Base-by-base conservation (phyloP, 176 grass and related monocot genomes). In the Cymbopogon citratus region DNA sequence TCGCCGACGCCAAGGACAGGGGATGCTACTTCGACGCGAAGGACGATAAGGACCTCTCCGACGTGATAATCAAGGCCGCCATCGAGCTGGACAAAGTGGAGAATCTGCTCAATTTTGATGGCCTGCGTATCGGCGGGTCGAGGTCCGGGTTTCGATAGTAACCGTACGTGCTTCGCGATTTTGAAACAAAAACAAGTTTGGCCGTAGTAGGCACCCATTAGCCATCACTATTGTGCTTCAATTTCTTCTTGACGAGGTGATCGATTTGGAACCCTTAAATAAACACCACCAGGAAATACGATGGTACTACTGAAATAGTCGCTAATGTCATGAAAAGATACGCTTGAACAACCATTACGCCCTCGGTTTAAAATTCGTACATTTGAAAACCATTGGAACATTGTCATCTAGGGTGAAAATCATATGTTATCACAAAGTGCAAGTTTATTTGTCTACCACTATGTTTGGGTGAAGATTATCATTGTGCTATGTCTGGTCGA, bases 1-100 rank as follows among this genome's bases (percentile, higher is more conserved):
- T 91, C 75, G 35, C 33, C 0, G 86, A 94, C 27, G 92, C 92
- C 16, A 89, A 76, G 85, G 38, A 89, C 18, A 56, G 92, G 36
- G 59, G 80, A 33, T 82, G 89, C 44, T 85, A 85, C 21, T 89
- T 85, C 12, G 60, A 82, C 9, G 84, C 86, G 0, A 49, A 61
- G 26, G 77, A 94, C 18, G 86, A 94, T 59, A 18, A 4, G 9
- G 79, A 86, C 71, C 80, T 94, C 51, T 24, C 61, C 19, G 66
- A 23, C 18, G 71, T 82, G 0, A 84, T 94, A 26, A 44, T 63
- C 26, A 43, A 63, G 12, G 80, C 86, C 5, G 59, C 75, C 29
- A 59, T 79, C 35, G 88, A 94, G 71, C 63, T 77, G 34, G 82
- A 86, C 5, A 65, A 72, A 46, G 63, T 66, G 63, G 83, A 89